Evolutionary conservation across 2,329 filamentous ascomycete genomes (phyloP), one percentile per base, ranked within the genome.

Genomic region (Fusarium illudens): DNA sequence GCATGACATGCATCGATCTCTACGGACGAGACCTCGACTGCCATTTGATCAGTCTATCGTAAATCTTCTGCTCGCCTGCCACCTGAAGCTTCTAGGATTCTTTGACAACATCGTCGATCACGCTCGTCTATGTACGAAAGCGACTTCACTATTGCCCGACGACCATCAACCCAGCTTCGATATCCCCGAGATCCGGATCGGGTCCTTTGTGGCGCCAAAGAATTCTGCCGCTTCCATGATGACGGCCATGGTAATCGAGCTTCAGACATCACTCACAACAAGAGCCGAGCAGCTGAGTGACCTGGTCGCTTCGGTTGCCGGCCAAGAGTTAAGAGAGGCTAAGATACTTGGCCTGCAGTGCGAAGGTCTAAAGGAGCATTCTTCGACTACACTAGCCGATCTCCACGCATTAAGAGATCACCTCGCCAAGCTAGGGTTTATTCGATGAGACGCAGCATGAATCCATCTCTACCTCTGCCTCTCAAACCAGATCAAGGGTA

Each of bases 111-210:
- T 83, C 6, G 59, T 78, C 19, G 67, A 67, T 17, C 75, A 76
- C 22, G 72, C 75, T 7, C 70, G 71, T 11, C 62, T 76, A 11
- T 83, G 82, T 62, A 67, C 71, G 12, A 71, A 73, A 27, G 64
- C 77, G 39, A 73, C 74, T 7, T 48, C 72, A 0, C 72, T 73
- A 1, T 65, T 76, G 1, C 75, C 77, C 1, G 54, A 65, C 6
- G 64, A 72, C 12, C 60, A 71, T 13, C 74, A 78, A 13, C 79
- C 76, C 1, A 71, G 73, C 6, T 74, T 81, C 34, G 74, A 77
- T 17, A 74, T 82, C 4, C 80, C 81, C 0, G 77, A 81, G 48
- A 77, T 82, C 13, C 77, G 77, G 4, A 76, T 83, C 6, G 81
- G 82, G 2, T 77, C 77, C 2, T 80, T 80, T 46, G 68, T 78